Evolutionary conservation across 2,329 filamentous ascomycete genomes (phyloP).

Genomic region (Cyphellophora attinorum): DNA sequence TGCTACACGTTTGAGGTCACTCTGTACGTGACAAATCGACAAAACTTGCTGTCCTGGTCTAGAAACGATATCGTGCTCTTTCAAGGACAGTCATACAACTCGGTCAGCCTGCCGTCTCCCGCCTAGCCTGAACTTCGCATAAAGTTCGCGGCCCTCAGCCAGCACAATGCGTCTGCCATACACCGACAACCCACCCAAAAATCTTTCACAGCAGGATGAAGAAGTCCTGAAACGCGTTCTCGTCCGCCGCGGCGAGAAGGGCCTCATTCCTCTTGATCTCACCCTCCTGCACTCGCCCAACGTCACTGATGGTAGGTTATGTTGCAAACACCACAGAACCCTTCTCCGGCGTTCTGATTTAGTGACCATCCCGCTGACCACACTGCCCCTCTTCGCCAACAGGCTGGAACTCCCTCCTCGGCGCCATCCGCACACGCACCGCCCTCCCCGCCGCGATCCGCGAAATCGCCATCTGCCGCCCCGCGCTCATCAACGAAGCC

Average conservation of each 20-base stretch:
- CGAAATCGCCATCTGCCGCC: constrained; percentile 71
- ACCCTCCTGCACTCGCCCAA: constrained; percentile 46
- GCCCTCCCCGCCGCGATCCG: constrained; percentile 45
- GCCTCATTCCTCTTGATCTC: constrained; percentile 43
- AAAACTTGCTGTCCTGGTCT: no score
- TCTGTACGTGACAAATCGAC: no score
- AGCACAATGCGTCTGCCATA: constrained; percentile 51
- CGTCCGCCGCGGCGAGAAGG: constrained; percentile 39
- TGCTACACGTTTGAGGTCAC: no score
- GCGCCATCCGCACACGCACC: constrained; percentile 45
- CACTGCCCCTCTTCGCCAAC: background rate
- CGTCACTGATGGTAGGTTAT: constrained; percentile 36
- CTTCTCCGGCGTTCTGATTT: background rate
- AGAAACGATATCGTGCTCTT: no score
- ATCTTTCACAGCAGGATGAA: constrained; percentile 31
- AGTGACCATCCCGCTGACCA: background rate
- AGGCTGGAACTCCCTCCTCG: constrained; percentile 49
- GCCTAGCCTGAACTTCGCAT: no score
- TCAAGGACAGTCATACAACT: no score
- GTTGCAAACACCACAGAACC: background rate
- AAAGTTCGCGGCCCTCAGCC: constrained; percentile 13
- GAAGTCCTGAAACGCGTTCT: constrained; percentile 42
- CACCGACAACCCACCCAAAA: constrained; percentile 39
- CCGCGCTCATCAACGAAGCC: constrained; percentile 69
- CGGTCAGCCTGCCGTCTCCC: no score